A percentile compares a stretch with the other conserved stretches of the same genome.
Evolutionary conservation across 192 early-diverging fungal species (phyloP).

Genomic region (Coemansia sp.): DNA sequence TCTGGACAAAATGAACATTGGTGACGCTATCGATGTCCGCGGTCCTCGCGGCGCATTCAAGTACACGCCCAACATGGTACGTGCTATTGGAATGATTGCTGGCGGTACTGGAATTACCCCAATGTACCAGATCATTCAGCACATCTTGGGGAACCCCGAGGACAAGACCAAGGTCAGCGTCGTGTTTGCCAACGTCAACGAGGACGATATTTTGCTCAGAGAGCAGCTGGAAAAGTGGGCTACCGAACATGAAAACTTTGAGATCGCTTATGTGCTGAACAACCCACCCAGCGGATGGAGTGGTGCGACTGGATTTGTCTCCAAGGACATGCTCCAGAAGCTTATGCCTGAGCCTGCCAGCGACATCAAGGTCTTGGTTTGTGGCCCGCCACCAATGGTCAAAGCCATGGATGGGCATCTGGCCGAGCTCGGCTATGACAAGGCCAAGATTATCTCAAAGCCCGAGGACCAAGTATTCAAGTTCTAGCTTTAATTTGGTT

Average conservation of each 20-base stretch:
- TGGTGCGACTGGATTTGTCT: constrained; percentile 86
- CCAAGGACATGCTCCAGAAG: constrained; percentile 77
- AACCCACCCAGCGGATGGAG: constrained; percentile 78
- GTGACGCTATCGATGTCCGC: constrained; percentile 73
- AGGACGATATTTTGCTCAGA: constrained; percentile 85
- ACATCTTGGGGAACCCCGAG: constrained; percentile 78
- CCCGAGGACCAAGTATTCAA: constrained; percentile 87
- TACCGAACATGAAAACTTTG: constrained; percentile 73
- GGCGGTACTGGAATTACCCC: constrained; percentile 96
- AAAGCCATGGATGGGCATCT: constrained; percentile 74
- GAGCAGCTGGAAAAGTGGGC: constrained; percentile 81
- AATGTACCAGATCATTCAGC: constrained; percentile 93
- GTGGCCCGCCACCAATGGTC: constrained; percentile 91
- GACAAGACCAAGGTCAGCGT: constrained; percentile 87
- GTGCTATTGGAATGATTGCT: constrained; percentile 87
- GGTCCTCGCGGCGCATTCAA: constrained; percentile 91
- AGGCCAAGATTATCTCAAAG: constrained; percentile 77
- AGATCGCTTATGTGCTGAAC: constrained; percentile 84
- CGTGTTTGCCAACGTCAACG: constrained; percentile 91
- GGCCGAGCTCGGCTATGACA: constrained; percentile 78
- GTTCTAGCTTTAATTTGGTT: constrained; percentile 61
- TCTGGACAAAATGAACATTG: constrained; percentile 68
- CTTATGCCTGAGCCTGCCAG: constrained; percentile 71
- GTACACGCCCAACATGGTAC: constrained; percentile 81
- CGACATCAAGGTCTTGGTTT: constrained; percentile 86